Evolutionary conservation across 2,329 filamentous ascomycete species (phyloP), one percentile per base, ranked within the genome.

Genomic region (Conoideocrella luteorostrata): DNA sequence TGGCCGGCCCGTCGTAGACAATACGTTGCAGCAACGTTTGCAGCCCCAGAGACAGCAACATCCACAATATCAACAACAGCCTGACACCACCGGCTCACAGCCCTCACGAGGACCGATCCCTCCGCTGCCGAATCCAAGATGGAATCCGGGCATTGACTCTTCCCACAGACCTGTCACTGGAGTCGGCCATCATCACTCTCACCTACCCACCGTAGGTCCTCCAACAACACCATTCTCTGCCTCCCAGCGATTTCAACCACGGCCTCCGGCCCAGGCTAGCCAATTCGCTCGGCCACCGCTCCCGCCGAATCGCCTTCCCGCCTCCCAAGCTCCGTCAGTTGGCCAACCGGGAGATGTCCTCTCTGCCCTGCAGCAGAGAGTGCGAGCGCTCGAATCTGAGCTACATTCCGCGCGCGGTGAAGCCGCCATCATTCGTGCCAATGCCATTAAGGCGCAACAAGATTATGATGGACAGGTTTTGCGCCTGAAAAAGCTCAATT

Each of bases 361-460:
- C 5, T 60, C 69, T 4, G 64, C 69, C 0, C 62, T 80, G 2
- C 74, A 78, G 51, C 72, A 75, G 23, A 71, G 75, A 29, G 62
- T 82, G 26, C 63, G 65, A 7, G 66, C 70, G 2, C 66, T 83
- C 3, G 71, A 77, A 51, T 65, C 73, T 5, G 77, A 80, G 39
- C 70, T 84, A 13, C 71, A 71, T 43, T 73, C 75, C 3, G 84
- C 86, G 52, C 70, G 77, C 15, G 87, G 87, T 39, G 86, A 90
- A 59, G 80, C 81, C 22, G 75, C 84, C 40, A 88, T 90, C 47
- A 72, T 90, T n/a, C 78, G 87, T 26, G 76, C 77, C 47, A 87
- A 86, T 47, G 73, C 80, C 32, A 76, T 82, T 39, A 83, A 79
- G 53, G 67, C 72, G 0, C 69, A 71, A 13, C 76, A 78, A 41